These are phyloP conservation scores for Malus hybrid DNA, from an alignment of 331 rosid species.

Conservation along the genomic window DNA sequence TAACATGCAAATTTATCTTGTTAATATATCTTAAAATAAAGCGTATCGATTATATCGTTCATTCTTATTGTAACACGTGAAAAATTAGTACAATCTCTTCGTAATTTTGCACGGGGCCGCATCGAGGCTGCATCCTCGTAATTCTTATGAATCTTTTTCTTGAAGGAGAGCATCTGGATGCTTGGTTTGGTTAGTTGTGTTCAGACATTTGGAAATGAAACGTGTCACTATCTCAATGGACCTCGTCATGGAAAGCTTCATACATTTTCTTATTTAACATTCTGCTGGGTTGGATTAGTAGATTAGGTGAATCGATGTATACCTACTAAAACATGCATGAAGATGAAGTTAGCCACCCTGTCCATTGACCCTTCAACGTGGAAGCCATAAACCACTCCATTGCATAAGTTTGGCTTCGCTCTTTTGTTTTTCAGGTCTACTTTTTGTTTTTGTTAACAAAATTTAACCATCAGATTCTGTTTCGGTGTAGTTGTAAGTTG, in stretches of 20 bases:
- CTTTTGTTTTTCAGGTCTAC: background rate
- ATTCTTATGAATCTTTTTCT: background rate
- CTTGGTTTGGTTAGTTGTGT: background rate
- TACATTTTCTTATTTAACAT: background rate
- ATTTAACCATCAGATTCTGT: background rate
- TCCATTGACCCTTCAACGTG: background rate
- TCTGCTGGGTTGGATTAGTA: background rate
- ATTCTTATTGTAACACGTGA: too few species aligned
- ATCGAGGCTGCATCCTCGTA: too few species aligned
- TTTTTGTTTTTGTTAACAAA: background rate
- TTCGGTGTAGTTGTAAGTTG: too few species aligned
- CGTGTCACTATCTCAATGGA: background rate
- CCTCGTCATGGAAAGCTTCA: background rate
- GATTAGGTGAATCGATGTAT: background rate
- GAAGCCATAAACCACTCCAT: constrained; percentile 21
- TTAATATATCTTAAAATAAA: too few species aligned
- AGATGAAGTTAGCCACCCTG: background rate
- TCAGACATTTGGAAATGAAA: background rate
- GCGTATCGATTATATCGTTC: too few species aligned
- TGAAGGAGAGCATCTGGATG: background rate
- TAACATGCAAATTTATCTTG: too few species aligned
- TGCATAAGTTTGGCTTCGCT: background rate
- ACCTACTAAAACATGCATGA: background rate
- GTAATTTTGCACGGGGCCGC: too few species aligned
- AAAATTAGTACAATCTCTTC: too few species aligned